A percentile compares a stretch with the other conserved stretches of the same genome.
Evolutionary conservation across 2,329 filamentous ascomycete species (phyloP).

Genomic region (Trichoderma sp.): DNA sequence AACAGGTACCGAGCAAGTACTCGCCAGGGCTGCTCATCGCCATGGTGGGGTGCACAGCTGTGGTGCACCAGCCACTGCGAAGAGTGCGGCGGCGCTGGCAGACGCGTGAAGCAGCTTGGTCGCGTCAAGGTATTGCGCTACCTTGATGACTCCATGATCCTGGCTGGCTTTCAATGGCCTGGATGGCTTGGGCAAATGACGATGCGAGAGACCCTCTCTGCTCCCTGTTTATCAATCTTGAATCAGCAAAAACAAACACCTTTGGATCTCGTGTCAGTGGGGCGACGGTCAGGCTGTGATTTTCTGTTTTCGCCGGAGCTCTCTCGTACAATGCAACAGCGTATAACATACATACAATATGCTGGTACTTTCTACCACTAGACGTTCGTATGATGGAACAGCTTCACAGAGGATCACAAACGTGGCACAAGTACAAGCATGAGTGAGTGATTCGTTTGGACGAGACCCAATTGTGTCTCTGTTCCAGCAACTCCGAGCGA

Average conservation of each 20-base stretch:
- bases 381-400: background rate
- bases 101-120: slow-evolving; percentile 26
- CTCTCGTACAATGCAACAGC: background rate
- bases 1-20: slow-evolving; percentile 16
- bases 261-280: slow-evolving; percentile 17
- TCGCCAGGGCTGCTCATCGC: background rate
- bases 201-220: background rate
- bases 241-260: slow-evolving; percentile 18
- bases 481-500: slow-evolving; percentile 3
- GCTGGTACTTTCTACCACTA: background rate
- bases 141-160: background rate
- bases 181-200: slow-evolving; percentile 1
- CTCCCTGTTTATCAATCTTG: slow-evolving; percentile 17
- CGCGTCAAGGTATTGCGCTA: slow-evolving; percentile 26
- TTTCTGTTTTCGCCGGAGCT: background rate
- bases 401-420: background rate
- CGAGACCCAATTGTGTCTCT: background rate
- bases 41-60: slow-evolving; percentile 13
- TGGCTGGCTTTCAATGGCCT: background rate
- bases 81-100: slow-evolving; percentile 9
- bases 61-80: slow-evolving; percentile 22
- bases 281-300: background rate
- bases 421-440: background rate
- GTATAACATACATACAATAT: background rate
- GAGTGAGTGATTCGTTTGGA: background rate